Base-by-base conservation (phyloP, 768 basidiomycete genomes). In the Mycena maculata region DNA sequence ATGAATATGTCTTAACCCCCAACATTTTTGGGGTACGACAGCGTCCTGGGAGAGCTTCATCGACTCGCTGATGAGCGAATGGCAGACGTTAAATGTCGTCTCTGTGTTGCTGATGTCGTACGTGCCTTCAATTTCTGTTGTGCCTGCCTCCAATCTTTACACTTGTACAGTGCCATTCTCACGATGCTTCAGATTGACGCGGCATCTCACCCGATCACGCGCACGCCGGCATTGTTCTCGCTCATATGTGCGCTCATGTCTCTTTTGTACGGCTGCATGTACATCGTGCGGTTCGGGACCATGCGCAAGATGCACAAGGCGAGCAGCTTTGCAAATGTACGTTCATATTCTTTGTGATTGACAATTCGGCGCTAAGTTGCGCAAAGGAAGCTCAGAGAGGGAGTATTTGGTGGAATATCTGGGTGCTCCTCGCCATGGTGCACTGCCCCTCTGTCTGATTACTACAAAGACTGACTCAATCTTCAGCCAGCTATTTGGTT, bases 291-390 rank as follows among this genome's bases (percentile, higher is more conserved):
- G 20, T 92, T 92, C 65, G 85, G 85, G 3, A 84, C 83, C 0
- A 92, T 92, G 90, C 81, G 85, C n/a, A 88, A 83, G 64, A 88
- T 89, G 79, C 81, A 88, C 71, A 87, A 87, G 71, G 90, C 90
- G 1, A 85, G 86, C 11, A 83, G 85, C 52, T 92, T 90, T 89
- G 88, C 89, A 8, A 80, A 86, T 74, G 90, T 88, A 64, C 28
- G 75, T 68, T 18, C 23, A 4, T 25, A 5, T 3, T 28, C 47
- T 28, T 13, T 20, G 10, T 52, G 1, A 18, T 10, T 25, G 25
- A n/a, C 13, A 11, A 30, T 16, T 39, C 13, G 9, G 0, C 8
- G 30, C 23, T 48, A 16, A 58, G 18, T 53, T 38, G 13, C 42
- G 23, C 28, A 9, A 58, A 89, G 87, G 90, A 91, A 71, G 85